Evolutionary conservation across 2,329 filamentous ascomycete genomes (phyloP).

Genomic region (Alternaria consortialis): DNA sequence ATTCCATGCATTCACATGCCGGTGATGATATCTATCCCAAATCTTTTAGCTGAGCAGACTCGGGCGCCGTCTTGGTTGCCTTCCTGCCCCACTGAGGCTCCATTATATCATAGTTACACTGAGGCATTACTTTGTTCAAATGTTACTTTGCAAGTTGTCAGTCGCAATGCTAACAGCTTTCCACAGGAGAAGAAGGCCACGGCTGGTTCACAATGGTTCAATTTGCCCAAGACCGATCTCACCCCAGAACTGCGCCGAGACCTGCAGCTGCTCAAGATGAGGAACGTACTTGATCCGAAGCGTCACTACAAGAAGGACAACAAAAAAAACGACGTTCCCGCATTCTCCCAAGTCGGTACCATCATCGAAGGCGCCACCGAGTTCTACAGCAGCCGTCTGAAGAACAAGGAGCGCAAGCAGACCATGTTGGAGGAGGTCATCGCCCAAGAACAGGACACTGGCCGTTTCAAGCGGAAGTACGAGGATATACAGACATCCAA

Average conservation of each 20-base stretch:
- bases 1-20: conserved; percentile 28
- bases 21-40: conserved; percentile 83
- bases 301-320: conserved; percentile 89
- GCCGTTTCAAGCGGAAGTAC: conserved; percentile 88
- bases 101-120: conserved; percentile 79
- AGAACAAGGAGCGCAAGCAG: conserved; percentile 85
- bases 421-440: conserved; percentile 89
- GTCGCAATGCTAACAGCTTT: conserved; percentile 33
- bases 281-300: conserved; percentile 87
- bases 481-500: conserved; percentile 83
- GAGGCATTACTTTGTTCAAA: conserved; percentile 54
- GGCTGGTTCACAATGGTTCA: conserved; percentile 85
- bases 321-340: conserved; percentile 74
- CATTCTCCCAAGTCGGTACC: conserved; percentile 88
- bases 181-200: conserved; percentile 67
- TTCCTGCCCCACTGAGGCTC: conserved; percentile 74
- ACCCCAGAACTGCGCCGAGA: conserved; percentile 89
- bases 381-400: conserved; percentile 80
- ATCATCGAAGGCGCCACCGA: conserved; percentile 90
- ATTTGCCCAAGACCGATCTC: conserved; percentile 83
- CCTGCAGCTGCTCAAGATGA: conserved; percentile 87
- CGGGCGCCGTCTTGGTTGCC: conserved; percentile 81
- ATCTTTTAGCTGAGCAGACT: conserved; percentile 73
- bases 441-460: conserved; percentile 68
- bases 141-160: conserved; percentile 16